A percentile compares a stretch with the other conserved stretches of the same genome.
Conservation (phyloP, 139 green algal genomes). For the Yamagishiella unicocca region DNA sequence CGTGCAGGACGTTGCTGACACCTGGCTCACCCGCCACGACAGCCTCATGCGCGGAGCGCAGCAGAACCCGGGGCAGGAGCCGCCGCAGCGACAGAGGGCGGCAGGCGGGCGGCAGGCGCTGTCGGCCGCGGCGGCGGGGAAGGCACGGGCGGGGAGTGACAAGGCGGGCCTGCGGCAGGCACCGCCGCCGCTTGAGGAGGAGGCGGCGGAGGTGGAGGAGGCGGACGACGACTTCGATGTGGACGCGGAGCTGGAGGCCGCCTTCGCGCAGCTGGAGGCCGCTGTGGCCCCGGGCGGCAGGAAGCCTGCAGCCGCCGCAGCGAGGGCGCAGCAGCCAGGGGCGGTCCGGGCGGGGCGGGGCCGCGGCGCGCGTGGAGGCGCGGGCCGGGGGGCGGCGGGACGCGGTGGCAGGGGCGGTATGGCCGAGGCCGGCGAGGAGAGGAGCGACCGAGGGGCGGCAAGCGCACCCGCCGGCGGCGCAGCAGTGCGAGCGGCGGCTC, state of each 20-base stretch:
- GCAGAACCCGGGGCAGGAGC: not conserved
- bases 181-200: not conserved
- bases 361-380: not conserved
- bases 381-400: not conserved
- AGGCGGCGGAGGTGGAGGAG: not conserved
- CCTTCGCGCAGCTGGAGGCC: not conserved
- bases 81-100: not conserved
- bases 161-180: not conserved
- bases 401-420: not conserved
- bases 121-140: not conserved
- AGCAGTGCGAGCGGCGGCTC: too few species aligned
- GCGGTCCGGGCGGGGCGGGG: not conserved
- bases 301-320: not conserved
- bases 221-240: not conserved
- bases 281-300: not conserved
- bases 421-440: not conserved
- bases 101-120: not conserved
- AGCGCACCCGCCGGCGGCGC: too few species aligned
- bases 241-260: constrained; percentile 20
- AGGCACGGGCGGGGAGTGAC: not conserved
- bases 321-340: not conserved
- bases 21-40: constrained; percentile 22
- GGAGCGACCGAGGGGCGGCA: too few species aligned
- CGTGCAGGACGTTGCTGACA: constrained; percentile 13
- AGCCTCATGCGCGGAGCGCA: not conserved